A percentile compares a stretch with the other conserved stretches of the same genome.
Evolutionary conservation across 2,329 filamentous ascomycete species (phyloP).

Genomic region (Daldinia eschscholtzii): DNA sequence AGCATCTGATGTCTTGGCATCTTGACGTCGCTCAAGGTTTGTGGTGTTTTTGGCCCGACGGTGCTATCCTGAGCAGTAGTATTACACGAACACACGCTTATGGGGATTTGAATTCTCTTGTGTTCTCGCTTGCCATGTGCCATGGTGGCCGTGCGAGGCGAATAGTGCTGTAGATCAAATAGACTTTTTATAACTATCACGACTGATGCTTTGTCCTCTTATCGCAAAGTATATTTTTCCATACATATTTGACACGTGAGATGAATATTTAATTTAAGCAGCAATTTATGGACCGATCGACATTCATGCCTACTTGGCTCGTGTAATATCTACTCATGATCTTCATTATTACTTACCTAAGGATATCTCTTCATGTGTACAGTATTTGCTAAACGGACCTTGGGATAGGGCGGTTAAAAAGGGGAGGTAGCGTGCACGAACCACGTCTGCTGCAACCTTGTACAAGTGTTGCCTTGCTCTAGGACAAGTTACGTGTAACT

Average conservation of each 20-base stretch:
- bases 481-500: neutral
- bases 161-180: neutral
- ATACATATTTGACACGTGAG: neutral
- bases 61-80: slow-evolving; percentile 13
- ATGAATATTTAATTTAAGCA: neutral
- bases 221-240: neutral
- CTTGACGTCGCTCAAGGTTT: slow-evolving; percentile 3
- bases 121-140: slow-evolving; percentile 9
- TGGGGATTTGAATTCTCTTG: slow-evolving; percentile 1
- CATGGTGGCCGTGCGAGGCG: neutral
- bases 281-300: neutral
- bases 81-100: slow-evolving; percentile 4
- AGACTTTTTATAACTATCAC: neutral
- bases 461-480: neutral
- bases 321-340: slow-evolving; percentile 5
- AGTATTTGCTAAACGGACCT: slow-evolving; percentile 1
- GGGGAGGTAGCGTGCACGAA: neutral
- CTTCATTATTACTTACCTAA: slow-evolving; percentile 13
- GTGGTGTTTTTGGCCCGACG: slow-evolving; percentile 20
- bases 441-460: neutral
- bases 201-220: neutral
- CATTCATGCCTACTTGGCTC: slow-evolving; percentile 2
- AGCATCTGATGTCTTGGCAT: slow-evolving; percentile 2
- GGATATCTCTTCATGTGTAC: neutral
- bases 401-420: neutral